Conservation (phyloP, 495 filamentous ascomycete genomes). For the Terfezia claveryi region DNA sequence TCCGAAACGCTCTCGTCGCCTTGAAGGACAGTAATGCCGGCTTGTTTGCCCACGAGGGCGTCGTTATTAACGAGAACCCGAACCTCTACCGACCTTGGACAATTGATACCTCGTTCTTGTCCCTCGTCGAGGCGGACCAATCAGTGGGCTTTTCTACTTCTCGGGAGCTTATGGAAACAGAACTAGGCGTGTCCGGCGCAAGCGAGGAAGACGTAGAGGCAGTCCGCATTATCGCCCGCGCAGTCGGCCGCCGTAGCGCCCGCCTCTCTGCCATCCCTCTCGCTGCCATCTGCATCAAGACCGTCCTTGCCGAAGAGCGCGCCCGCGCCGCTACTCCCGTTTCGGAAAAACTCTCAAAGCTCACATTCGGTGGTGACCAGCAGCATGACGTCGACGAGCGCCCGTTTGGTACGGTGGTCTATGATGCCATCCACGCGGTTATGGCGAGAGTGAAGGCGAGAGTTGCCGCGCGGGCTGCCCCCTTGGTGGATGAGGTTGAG, state of each 20-base stretch:
- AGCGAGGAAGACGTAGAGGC: conserved; percentile 63
- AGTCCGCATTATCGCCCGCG: conserved; percentile 55
- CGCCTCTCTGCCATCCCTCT: conserved; percentile 74
- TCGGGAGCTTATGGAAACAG: conserved; percentile 51
- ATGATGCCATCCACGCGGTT: not conserved
- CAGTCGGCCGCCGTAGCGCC: conserved; percentile 71
- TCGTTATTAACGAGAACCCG: not conserved
- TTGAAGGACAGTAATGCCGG: conserved; percentile 20
- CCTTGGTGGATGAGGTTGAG: conserved; percentile 9
- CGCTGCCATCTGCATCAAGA: conserved; percentile 55
- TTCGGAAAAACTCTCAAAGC: not conserved
- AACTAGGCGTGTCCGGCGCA: conserved; percentile 38
- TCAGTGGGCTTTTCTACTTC: conserved; percentile 38
- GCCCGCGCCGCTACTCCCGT: not conserved
- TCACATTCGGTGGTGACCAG: not conserved
- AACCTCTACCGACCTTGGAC: conserved; percentile 60
- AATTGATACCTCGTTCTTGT: conserved; percentile 70
- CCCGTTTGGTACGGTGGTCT: not conserved
- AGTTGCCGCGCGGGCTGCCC: not conserved
- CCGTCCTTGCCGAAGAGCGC: conserved; percentile 14
- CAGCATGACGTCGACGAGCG: not conserved
- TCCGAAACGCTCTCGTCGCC: conserved; percentile 50
- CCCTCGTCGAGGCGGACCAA: conserved; percentile 54
- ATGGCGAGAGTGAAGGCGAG: not conserved
- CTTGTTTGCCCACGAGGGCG: conserved; percentile 7